These are phyloP conservation scores for Coleophoma eucalyptorum DNA, from an alignment of 2,329 filamentous ascomycete genomes.

Conservation along the genomic window DNA sequence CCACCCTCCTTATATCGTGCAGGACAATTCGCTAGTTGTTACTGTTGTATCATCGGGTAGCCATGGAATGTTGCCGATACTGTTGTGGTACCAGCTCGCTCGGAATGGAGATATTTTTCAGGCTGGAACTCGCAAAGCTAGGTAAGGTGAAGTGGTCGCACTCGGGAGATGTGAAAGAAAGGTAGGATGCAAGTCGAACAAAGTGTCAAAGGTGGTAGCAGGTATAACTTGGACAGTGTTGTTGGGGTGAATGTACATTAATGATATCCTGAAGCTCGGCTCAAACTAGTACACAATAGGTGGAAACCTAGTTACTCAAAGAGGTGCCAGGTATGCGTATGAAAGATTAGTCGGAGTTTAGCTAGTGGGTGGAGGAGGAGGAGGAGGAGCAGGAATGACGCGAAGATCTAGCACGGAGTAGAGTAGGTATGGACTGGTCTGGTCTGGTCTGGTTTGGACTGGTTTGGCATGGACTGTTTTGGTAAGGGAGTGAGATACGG, in stretches of 20 bases:
- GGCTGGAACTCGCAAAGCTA: not conserved
- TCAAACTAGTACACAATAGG: slow-evolving; percentile 1
- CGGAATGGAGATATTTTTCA: slow-evolving; percentile 2
- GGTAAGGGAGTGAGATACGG: slow-evolving; percentile 8
- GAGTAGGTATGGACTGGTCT: too few relatives aligned
- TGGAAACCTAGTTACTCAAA: slow-evolving; percentile 3
- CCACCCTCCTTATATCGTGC: too few relatives aligned
- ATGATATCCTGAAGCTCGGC: slow-evolving; percentile 1
- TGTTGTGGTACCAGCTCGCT: slow-evolving; percentile 11
- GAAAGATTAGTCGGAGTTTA: not conserved
- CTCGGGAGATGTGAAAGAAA: not conserved
- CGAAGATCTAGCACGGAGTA: not conserved
- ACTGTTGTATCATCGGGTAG: slow-evolving; percentile 14
- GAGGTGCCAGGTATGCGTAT: not conserved
- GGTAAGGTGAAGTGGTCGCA: not conserved
- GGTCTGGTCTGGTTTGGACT: too few relatives aligned
- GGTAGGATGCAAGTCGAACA: not conserved
- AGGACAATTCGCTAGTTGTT: not conserved
- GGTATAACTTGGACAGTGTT: too few relatives aligned
- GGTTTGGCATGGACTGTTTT: not conserved
- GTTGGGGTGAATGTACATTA: not conserved
- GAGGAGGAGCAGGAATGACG: slow-evolving; percentile 2
- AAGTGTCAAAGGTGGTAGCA: not conserved
- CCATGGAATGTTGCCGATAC: slow-evolving; percentile 19
- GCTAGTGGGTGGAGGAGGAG: not conserved